Base-by-base conservation (phyloP, 1,284 basidiomycete genomes). In the Volvariella surrecta region DNA sequence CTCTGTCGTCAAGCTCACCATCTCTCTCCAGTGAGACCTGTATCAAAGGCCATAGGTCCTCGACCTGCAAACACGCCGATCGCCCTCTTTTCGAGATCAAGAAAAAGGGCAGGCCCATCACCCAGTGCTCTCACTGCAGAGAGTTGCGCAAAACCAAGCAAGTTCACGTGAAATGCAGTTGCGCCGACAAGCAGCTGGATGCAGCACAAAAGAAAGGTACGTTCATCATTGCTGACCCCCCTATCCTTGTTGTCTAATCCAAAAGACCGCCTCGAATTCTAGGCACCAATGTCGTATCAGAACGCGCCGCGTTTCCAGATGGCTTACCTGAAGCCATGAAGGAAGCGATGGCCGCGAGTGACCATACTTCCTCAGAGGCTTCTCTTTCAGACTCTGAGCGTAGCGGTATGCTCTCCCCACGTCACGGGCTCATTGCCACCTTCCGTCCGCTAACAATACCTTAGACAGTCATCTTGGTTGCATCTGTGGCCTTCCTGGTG, bases 31-130 rank as follows among this genome's bases (percentile, higher is more conserved):
- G 88, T 61, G 85, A 86, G 62, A 83, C 87, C 34, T 92, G 89
- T 62, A 90, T 91, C 60, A 90, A 91, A 65, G 89, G 88, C 13
- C 89, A 91, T 55, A 75, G 89, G 39, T 89, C 89, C 4, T 89
- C 88, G 1, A 75, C 77, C 8, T 92, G 89, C 60, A 74, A 76
- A 43, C 89, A 91, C 58, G 82, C 79, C 32, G 84, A 89, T 50
- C 74, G 89, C 11, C 84, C 87, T 8, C 70, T 91, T 19, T 89
- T 83, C 52, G 87, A 91, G 58, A 80, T 91, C 47, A 89, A 90
- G 71, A 89, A 86, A 69, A 92, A 85, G 64, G 88, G 84, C 4
- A 73, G 88, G 20, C 89, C 89, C 1, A 73, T 88, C 13, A 88
- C 88, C 7, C 89, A 92, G 58, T 92, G 89, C 61, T 71, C 75